Base-by-base conservation (phyloP, 2,329 filamentous ascomycete species). In the Cladosporium velox region DNA sequence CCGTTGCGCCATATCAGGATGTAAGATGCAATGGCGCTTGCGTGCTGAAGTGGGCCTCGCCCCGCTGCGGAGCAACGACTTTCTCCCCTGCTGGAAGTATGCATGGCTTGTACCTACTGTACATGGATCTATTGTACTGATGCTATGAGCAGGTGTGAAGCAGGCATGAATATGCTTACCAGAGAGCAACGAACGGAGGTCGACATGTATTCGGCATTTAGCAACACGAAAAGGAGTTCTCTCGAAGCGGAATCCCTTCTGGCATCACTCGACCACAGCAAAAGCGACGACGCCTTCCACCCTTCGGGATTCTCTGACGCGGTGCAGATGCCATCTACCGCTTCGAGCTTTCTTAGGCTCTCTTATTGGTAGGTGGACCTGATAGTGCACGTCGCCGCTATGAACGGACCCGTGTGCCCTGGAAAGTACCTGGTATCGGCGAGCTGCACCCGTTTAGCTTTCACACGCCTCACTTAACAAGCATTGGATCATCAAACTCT, bases 11-110 rank as follows among this genome's bases (percentile, higher is more conserved):
- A 59, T 59, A 44, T 44, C 34, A n/a, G 57, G 34, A 44, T 14
- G 34, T 59, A 44, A 59, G 57, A 59, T 59, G 57, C 57, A 59
- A 59, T 59, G 21, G 11, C 49, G 57, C 57, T 24, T 58, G n/a
- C n/a, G 32, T 24, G 35, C 57, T n/a, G 57, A 41, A 59, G 57
- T 59, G 57, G 57, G 57, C n/a, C 55, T 24, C 34, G 41, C 41
- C 41, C 41, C 41, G n/a, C 41, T 21, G n/a, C 41, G 41, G 41
- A 47, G 41, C n/a, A 47, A 12, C n/a, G n/a, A 47, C 41, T 47
- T 47, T 47, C n/a, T 47, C 41, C 41, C 41, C 41, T 47, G n/a
- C 41, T 3, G 4, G 24, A 24, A 24, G 24, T n/a, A 47, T 47
- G n/a, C n/a, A 11, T 47, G n/a, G 5, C 10, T 21, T 11, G n/a